phyloP scores from a whole-genome alignment of 768 basidiomycete genomes.

The Phylloporus sp. region DNA sequence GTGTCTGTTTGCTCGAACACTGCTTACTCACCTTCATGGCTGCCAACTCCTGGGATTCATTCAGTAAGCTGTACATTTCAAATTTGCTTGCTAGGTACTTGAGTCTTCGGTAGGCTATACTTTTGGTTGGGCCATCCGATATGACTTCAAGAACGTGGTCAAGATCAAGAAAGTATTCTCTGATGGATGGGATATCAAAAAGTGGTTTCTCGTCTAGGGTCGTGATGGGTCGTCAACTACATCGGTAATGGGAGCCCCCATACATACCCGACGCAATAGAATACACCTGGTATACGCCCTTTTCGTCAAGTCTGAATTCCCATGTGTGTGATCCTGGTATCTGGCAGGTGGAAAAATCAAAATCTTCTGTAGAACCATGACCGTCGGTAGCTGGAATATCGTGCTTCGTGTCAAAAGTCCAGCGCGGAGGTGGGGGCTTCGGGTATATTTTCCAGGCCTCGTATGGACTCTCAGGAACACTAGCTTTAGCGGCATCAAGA shows the following conservation, averaged over 20 bases:
- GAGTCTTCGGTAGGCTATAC: conserved; percentile 87
- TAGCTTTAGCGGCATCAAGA: conserved; percentile 34
- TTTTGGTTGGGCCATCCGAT: conserved; percentile 93
- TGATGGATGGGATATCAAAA: conserved; percentile 77
- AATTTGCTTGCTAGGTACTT: conserved; percentile 93
- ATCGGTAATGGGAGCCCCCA: neutral
- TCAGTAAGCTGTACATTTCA: conserved; percentile 86
- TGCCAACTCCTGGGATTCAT: conserved; percentile 90
- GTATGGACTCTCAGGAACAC: conserved; percentile 31
- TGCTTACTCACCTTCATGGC: conserved; percentile 82
- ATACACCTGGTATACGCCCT: conserved; percentile 90
- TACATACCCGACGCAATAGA: conserved; percentile 21
- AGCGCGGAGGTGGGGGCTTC: conserved; percentile 89
- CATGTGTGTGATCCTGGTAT: conserved; percentile 68
- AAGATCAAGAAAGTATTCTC: conserved; percentile 95
- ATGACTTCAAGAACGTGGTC: conserved; percentile 90
- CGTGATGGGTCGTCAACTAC: neutral
- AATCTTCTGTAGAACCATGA: conserved; percentile 37
- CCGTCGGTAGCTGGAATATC: conserved; percentile 42
- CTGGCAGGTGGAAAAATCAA: conserved; percentile 65
- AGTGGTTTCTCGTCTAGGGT: conserved; percentile 48
- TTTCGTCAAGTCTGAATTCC: conserved; percentile 74
- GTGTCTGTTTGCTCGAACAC: neutral
- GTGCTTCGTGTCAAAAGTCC: conserved; percentile 75
- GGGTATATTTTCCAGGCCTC: conserved; percentile 89